A percentile compares a stretch with the other conserved stretches of the same genome.
Conservation (phyloP, 495 filamentous ascomycete species). For the Entonaema liquescens region DNA sequence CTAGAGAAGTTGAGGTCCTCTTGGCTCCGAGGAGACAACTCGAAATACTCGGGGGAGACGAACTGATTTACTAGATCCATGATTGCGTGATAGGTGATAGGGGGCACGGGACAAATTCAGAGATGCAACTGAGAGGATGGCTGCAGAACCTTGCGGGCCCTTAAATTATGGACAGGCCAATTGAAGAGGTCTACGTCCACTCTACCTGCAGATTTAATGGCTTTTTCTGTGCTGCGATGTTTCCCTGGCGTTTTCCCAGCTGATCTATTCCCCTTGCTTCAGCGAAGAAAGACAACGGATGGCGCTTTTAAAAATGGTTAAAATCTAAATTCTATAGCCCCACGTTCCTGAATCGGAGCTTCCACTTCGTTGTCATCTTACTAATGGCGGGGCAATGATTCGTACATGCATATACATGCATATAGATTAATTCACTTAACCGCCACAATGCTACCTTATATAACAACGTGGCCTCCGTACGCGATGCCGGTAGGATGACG, state of each 20-base stretch:
- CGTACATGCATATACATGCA: background rate
- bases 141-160: slow-evolving; percentile 3
- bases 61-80: slow-evolving; percentile 91
- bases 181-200: slow-evolving; percentile 5
- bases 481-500: slow-evolving; percentile 4
- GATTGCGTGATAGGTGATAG: slow-evolving; percentile 9
- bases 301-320: slow-evolving; percentile 36
- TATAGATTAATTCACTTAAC: slow-evolving; percentile 16
- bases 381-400: background rate
- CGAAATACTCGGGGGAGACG: slow-evolving; percentile 50
- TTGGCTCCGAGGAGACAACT: slow-evolving; percentile 10
- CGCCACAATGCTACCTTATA: slow-evolving; percentile 3
- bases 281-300: slow-evolving; percentile 21
- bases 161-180: slow-evolving; percentile 20
- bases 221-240: background rate
- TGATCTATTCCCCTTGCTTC: slow-evolving; percentile 19
- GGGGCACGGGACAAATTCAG: background rate
- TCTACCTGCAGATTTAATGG: background rate
- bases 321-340: slow-evolving; percentile 39
- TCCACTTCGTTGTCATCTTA: slow-evolving; percentile 36
- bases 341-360: slow-evolving; percentile 59
- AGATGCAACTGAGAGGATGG: background rate
- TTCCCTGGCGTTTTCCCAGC: slow-evolving; percentile 1
- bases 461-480: slow-evolving; percentile 28
- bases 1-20: slow-evolving; percentile 10